These are phyloP conservation scores for Naganishia friedmannii DNA, from an alignment of 768 basidiomycete species.

Conservation along the genomic window DNA sequence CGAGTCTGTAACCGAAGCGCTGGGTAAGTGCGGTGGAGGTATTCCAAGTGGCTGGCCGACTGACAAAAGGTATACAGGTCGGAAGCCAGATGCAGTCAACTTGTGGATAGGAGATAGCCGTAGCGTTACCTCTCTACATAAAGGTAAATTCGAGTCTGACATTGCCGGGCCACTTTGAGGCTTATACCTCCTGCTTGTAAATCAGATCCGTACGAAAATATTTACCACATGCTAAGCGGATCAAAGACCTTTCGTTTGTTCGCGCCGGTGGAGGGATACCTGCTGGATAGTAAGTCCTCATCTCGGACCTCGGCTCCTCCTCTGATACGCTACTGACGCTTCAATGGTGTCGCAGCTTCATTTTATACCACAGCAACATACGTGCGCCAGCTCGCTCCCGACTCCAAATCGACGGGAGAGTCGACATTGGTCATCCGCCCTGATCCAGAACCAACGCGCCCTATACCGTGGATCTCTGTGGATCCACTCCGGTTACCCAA, in stretches of 20 bases:
- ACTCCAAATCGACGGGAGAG: background rate
- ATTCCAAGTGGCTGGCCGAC: background rate
- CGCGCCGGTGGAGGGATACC: constrained; percentile 85
- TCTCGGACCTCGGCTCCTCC: too few species aligned
- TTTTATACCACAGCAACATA: constrained; percentile 69
- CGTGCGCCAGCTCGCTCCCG: constrained; percentile 49
- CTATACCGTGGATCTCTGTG: constrained; percentile 80
- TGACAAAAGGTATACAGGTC: background rate
- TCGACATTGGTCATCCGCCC: background rate
- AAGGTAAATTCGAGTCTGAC: constrained; percentile 57
- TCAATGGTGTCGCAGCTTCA: constrained; percentile 56
- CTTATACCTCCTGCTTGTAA: background rate
- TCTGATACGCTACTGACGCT: background rate
- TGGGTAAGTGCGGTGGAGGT: constrained; percentile 59
- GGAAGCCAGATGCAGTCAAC: constrained; percentile 76
- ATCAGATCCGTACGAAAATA: constrained; percentile 64
- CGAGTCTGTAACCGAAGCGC: constrained; percentile 70
- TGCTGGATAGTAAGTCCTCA: constrained; percentile 63
- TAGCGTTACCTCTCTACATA: constrained; percentile 81
- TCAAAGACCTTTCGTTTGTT: constrained; percentile 79
- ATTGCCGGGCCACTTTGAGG: background rate
- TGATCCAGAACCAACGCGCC: constrained; percentile 4
- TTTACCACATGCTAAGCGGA: constrained; percentile 82
- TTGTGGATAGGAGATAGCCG: constrained; percentile 80
- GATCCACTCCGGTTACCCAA: constrained; percentile 59